These are phyloP conservation scores for Trypanosoma melophagium DNA, from an alignment of 208 protist genomes.

Conservation along the genomic window DNA sequence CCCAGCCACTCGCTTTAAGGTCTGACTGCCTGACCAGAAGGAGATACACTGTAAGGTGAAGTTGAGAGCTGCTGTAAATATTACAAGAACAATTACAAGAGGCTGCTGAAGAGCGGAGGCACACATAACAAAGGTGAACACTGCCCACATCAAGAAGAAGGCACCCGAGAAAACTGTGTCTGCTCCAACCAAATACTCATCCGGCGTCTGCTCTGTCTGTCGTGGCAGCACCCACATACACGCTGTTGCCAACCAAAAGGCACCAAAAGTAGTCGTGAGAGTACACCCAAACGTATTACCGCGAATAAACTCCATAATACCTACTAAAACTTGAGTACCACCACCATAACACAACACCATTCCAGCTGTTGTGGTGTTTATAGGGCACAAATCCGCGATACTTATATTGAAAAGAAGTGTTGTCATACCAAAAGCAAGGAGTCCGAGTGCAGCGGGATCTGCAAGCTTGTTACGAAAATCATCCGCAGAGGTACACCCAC, in stretches of 20 bases:
- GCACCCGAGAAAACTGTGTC: slow-evolving; percentile 31
- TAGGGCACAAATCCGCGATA: slow-evolving; percentile 23
- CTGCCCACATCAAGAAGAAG: slow-evolving; percentile 41
- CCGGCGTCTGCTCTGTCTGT: not conserved
- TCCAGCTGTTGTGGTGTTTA: slow-evolving; percentile 37
- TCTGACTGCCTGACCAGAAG: slow-evolving; percentile 26
- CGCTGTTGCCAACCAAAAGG: slow-evolving; percentile 45
- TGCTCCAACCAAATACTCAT: not conserved
- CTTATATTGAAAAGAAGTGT: slow-evolving; percentile 37
- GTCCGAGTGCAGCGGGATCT: slow-evolving; percentile 34
- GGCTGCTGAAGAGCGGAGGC: slow-evolving; percentile 24
- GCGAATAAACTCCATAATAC: slow-evolving; percentile 47
- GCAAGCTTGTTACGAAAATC: slow-evolving; percentile 20
- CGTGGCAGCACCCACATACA: slow-evolving; percentile 8
- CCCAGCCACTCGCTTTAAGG: slow-evolving; percentile 40
- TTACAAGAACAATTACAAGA: slow-evolving; percentile 24
- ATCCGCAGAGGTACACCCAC: too few species aligned
- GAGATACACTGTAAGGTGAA: slow-evolving; percentile 29
- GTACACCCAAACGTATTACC: slow-evolving; percentile 43
- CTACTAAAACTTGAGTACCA: slow-evolving; percentile 35
- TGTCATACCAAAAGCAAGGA: slow-evolving; percentile 51
- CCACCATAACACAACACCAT: slow-evolving; percentile 42
- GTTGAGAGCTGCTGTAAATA: slow-evolving; percentile 31
- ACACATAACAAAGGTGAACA: slow-evolving; percentile 33
- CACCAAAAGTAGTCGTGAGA: slow-evolving; percentile 39